Evolutionary conservation across 345 rosid species (phyloP).

Genomic region (Linum lewisii): DNA sequence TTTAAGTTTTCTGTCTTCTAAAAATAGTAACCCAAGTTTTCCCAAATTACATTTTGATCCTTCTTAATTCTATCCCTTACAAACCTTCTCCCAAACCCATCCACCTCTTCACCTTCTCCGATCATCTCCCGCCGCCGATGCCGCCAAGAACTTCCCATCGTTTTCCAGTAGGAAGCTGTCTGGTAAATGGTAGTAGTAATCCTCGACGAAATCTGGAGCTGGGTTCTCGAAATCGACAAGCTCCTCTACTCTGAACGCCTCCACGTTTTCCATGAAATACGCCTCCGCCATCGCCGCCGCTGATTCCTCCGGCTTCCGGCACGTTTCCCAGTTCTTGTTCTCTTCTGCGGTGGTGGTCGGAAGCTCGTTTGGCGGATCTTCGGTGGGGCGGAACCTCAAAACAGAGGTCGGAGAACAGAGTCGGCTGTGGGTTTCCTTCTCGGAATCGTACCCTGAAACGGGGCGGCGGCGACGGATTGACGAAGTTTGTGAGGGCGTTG

Average conservation of each 20-base stretch:
- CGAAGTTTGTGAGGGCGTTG: too few relatives aligned
- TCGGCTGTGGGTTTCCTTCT: slow-evolving; percentile 35
- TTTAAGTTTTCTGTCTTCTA: too few relatives aligned
- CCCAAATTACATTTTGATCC: too few relatives aligned
- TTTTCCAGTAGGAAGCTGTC: slow-evolving; percentile 19
- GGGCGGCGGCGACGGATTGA: slow-evolving; percentile 29
- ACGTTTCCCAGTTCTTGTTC: slow-evolving; percentile 6
- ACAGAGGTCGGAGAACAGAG: slow-evolving; percentile 79
- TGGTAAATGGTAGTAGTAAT: too few relatives aligned
- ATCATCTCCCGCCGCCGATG: too few relatives aligned
- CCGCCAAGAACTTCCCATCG: slow-evolving; percentile 15
- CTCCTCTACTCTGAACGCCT: slow-evolving; percentile 24
- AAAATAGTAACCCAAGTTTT: too few relatives aligned
- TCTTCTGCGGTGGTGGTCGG: slow-evolving; percentile 12
- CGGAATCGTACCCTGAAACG: slow-evolving; percentile 40
- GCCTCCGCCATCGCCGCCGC: slow-evolving; percentile 10
- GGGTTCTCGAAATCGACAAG: slow-evolving; percentile 25
- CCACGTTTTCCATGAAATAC: slow-evolving; percentile 18
- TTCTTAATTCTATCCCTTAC: too few relatives aligned
- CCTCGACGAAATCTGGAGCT: too few relatives aligned
- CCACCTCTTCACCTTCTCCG: too few relatives aligned
- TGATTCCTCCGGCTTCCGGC: slow-evolving; percentile 2
- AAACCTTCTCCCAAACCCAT: too few relatives aligned
- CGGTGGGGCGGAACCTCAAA: slow-evolving; percentile 39
- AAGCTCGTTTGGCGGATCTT: slow-evolving; percentile 29